Base-by-base conservation (phyloP, 495 filamentous ascomycete genomes). In the Umbilicaria muhlenbergii region DNA sequence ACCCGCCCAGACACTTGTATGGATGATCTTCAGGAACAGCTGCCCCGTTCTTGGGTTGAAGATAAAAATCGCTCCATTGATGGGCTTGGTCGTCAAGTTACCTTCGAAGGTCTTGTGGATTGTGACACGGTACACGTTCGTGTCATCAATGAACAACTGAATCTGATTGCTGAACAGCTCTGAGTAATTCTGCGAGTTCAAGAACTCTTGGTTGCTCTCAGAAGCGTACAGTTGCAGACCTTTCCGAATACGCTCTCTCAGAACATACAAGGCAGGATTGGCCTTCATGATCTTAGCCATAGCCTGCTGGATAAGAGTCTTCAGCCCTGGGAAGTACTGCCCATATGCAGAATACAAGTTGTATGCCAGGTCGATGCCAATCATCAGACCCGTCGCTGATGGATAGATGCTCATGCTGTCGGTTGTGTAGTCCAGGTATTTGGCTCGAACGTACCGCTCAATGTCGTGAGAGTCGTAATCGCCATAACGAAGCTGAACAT, bases 201-300 rank as follows among this genome's bases (percentile, higher is more conserved):
- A 63, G 68, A 99, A 99, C 65, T 99, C 92, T 58, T 96, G 92
- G 70, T 94, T 99, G 68, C 86, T 95, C 66, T 99, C 92, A 1
- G 88, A 94, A 36, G 92, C 92, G 53, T 96, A 99, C 12, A 99
- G 74, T 63, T 99, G 92, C 39, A 99, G 75, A 71, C 92, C 92
- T 68, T 99, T 99, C 41, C 92, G 75, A 49, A 99, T 99, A 74
- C 92, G 92, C 60, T 99, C 92, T 42, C 92, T 78, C 39, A 99
- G 62, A 38, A 99, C 92, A 62, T 96, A 99, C 36, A 99, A 64
- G 2, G 92, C 92, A 13, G 92, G 92, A 57, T 96, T 99, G 17
- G 89, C 92, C 63, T 99, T 96, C 92, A 99, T 96, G 58, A 99
- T 77, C 80, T 99, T 99, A 28, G 86, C 84, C 92, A 99, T 96